Conservation (phyloP, 352 stramenopile species). For the Phytophthora europaea region DNA sequence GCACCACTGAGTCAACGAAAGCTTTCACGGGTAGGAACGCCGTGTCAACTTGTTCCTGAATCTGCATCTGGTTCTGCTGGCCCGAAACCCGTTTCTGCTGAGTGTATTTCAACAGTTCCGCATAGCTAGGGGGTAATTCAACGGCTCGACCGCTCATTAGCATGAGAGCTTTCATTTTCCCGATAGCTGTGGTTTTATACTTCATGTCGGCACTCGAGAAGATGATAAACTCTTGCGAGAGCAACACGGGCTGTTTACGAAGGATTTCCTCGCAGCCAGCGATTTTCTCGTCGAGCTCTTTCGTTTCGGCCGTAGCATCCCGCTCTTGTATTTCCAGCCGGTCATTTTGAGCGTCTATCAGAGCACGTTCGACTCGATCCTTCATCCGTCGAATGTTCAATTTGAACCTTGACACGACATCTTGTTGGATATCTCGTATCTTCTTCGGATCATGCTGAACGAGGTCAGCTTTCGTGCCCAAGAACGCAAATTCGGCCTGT, state of each 20-base stretch:
- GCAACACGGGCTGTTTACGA: neutral
- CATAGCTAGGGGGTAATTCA: neutral
- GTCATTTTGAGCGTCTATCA: neutral
- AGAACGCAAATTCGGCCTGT: constrained; percentile 14
- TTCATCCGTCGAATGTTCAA: neutral
- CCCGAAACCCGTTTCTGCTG: neutral
- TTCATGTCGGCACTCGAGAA: constrained; percentile 1
- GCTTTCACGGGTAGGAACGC: neutral
- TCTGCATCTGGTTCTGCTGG: neutral
- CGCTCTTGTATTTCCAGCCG: neutral
- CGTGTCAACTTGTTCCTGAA: neutral
- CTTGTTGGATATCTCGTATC: neutral
- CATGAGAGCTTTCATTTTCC: neutral
- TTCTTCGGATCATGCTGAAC: neutral
- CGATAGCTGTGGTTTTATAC: neutral
- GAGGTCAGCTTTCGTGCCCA: constrained; percentile 12
- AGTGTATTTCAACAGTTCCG: neutral
- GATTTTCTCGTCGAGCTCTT: constrained; percentile 1
- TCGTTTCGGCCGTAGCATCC: neutral
- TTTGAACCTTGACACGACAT: neutral
- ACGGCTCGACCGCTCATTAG: neutral
- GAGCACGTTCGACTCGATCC: neutral
- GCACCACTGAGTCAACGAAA: neutral
- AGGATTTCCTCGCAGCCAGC: neutral
- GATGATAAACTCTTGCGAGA: neutral